A percentile compares a stretch with the other conserved stretches of the same genome.
phyloP scores from a whole-genome alignment of 1,284 basidiomycete genomes.

The Tilletia caries region DNA sequence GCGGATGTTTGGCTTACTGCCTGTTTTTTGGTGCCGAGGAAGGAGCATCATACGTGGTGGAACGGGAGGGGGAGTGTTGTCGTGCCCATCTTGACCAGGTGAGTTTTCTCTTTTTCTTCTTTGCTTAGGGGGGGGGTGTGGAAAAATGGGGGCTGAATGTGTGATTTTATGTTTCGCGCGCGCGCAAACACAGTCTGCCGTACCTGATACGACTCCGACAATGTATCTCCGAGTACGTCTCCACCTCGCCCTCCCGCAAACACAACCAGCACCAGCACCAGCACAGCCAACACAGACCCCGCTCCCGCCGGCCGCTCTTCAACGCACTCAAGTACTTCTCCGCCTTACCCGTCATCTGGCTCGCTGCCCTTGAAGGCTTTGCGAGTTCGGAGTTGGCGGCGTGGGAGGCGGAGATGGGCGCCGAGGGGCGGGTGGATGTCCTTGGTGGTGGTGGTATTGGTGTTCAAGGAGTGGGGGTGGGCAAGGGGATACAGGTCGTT shows the following conservation, averaged over 20 bases:
- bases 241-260: slow-evolving; percentile 6
- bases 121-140: background rate
- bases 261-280: background rate
- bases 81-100: slow-evolving; percentile 82
- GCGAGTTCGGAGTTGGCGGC: slow-evolving; percentile 8
- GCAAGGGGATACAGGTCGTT: too few relatives aligned
- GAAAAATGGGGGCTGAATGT: too few relatives aligned
- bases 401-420: background rate
- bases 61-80: slow-evolving; percentile 55
- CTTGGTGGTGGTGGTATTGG: slow-evolving; percentile 19
- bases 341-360: slow-evolving; percentile 93
- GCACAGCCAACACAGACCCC: slow-evolving; percentile 12
- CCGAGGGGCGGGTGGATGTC: slow-evolving; percentile 1
- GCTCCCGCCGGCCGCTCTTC: slow-evolving; percentile 65
- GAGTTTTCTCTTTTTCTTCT: slow-evolving; percentile 43
- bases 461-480: slow-evolving; percentile 25
- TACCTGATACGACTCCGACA: slow-evolving; percentile 88
- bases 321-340: slow-evolving; percentile 96
- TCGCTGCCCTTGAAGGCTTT: slow-evolving; percentile 52
- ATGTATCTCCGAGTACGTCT: slow-evolving; percentile 80
- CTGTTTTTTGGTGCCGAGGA: slow-evolving; percentile 66
- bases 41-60: slow-evolving; percentile 47
- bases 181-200: slow-evolving; percentile 70
- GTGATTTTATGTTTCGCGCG: too few relatives aligned
- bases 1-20: slow-evolving; percentile 88